Evolutionary conservation across 371 early-diverging fungal genomes (phyloP), one percentile per base, ranked within the genome.

Genomic region (Mucor sp.): DNA sequence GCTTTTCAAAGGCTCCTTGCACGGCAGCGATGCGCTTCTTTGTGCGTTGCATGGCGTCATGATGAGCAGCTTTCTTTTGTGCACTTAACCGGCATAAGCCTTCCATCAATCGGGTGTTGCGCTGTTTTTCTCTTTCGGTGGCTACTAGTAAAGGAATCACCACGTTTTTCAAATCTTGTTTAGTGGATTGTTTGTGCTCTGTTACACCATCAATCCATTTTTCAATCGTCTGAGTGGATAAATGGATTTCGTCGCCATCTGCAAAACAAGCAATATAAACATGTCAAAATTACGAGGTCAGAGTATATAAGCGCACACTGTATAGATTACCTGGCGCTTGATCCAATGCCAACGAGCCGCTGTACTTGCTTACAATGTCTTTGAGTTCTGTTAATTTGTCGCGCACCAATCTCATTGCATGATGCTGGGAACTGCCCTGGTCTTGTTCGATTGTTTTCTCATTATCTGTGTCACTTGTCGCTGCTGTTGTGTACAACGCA

Each of bases 161-260:
- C 66, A 60, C 66, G 66, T 66, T 66, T 53, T 66, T 60, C 8
- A 28, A 39, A 25, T 27, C 66, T 66, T 55, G 55, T 66, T 66
- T 66, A 19, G 66, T 37, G 23, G 44, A 44, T 61, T 23, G 25
- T 17, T 48, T 62, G 58, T 68, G 58, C 27, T 58, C 58, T 19
- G 59, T 66, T 62, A 56, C 60, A 70, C 71, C 37, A 39, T 35
- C 27, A 33, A 59, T 62, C 59, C 67, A 68, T 59, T 63, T 62
- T 33, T 66, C 63, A 60, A 68, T 68, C 8, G 43, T 55, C 61
- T 61, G 67, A 56, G 60, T 57, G 23, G 60, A 61, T 43, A 67
- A 62, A 44, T 7, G 9, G 3, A 44, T 7, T 66, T 66, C n/a
- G n/a, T n/a, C n/a, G n/a, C n/a, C n/a, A n/a, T n/a, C n/a, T n/a